phyloP scores from a whole-genome alignment of 148 eudicot species.

The Camellia sinensis region DNA sequence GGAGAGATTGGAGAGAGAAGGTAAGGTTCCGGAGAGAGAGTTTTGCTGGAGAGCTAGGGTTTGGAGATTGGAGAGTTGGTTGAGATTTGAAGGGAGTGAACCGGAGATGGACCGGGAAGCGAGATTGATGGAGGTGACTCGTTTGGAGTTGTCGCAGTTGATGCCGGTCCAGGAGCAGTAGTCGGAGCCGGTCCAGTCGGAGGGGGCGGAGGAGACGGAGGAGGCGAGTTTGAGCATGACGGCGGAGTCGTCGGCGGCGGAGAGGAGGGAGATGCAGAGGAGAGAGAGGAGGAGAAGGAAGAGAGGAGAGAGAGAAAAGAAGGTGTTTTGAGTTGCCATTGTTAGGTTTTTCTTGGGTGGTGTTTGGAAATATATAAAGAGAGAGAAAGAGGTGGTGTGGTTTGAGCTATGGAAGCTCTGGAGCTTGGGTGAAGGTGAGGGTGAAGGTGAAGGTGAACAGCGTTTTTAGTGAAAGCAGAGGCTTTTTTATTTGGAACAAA shows the following conservation, averaged over 20 bases:
- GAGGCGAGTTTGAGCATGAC: conserved; percentile 44
- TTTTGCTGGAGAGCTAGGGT: conserved; percentile 48
- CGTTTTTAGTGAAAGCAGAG: too few species aligned
- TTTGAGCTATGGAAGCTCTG: too few species aligned
- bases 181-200: conserved; percentile 46
- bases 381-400: neutral
- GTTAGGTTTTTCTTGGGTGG: neutral
- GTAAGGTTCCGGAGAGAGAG: conserved; percentile 54
- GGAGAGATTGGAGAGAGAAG: conserved; percentile 45
- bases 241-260: conserved; percentile 34
- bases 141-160: conserved; percentile 36
- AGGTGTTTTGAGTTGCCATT: neutral
- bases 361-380: neutral
- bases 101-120: conserved; percentile 37
- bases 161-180: conserved; percentile 65
- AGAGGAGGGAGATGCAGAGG: conserved; percentile 15
- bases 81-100: conserved; percentile 43
- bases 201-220: conserved; percentile 35
- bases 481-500: too few species aligned
- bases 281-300: conserved; percentile 12
- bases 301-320: neutral
- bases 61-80: conserved; percentile 53
- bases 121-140: conserved; percentile 53
- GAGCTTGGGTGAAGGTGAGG: too few species aligned
- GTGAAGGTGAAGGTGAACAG: too few species aligned